Percentiles rank a stretch among this genome's conserved stretches.
phyloP scores from a whole-genome alignment of 176 grass and related monocot genomes.

The Hyparrhenia diplandra region DNA sequence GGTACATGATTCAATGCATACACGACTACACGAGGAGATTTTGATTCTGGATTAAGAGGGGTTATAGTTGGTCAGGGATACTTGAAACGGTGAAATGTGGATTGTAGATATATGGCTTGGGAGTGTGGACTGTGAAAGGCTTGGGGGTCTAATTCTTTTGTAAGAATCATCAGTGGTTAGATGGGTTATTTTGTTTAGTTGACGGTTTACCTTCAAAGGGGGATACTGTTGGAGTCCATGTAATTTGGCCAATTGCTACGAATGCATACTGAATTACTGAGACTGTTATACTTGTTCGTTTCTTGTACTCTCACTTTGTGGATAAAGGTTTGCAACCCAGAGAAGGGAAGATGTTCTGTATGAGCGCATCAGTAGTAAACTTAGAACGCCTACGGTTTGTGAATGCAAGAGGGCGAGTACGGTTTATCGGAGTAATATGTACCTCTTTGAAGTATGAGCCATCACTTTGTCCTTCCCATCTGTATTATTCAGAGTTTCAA shows the following conservation, averaged over 20 bases:
- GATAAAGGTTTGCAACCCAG: neutral
- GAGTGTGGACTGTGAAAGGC: conserved; percentile 24
- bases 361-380: neutral
- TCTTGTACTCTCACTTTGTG: neutral
- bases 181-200: conserved; percentile 21
- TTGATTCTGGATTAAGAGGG: neutral
- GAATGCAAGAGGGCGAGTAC: neutral
- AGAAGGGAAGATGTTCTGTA: neutral
- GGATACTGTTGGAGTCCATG: conserved; percentile 20
- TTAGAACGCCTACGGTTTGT: neutral
- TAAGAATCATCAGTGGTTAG: conserved; percentile 43
- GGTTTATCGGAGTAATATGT: neutral
- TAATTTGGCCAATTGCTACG: conserved; percentile 21
- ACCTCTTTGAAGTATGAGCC: neutral
- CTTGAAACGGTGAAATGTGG: conserved; percentile 23
- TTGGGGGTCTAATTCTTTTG: conserved; percentile 43
- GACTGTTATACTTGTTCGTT: conserved; percentile 12
- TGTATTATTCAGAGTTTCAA: neutral
- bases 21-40: conserved; percentile 22
- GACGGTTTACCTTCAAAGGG: conserved; percentile 37
- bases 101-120: conserved; percentile 49
- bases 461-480: neutral
- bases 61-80: conserved; percentile 15
- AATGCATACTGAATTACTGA: conserved; percentile 21
- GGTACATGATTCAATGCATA: conserved; percentile 28